phyloP scores from a whole-genome alignment of 192 early-diverging fungal species.

The Mortierella claussenii region DNA sequence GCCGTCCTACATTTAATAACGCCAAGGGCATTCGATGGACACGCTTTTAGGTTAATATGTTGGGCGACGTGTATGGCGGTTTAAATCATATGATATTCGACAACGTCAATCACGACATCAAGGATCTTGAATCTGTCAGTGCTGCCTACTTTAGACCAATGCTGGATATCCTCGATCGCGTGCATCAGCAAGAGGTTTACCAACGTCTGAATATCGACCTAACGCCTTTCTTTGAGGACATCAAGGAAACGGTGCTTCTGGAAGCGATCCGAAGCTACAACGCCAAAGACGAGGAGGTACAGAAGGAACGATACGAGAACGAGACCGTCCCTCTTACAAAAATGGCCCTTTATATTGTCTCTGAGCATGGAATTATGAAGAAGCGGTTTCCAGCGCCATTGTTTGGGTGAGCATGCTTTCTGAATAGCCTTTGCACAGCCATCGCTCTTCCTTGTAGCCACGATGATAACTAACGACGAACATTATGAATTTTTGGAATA shows the following conservation, averaged over 20 bases:
- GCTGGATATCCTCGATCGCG: slow-evolving; percentile 40
- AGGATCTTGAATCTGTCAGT: slow-evolving; percentile 30
- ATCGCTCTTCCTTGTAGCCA: not conserved
- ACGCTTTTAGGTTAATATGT: slow-evolving; percentile 53
- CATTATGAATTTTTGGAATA: not conserved
- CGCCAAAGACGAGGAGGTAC: slow-evolving; percentile 39
- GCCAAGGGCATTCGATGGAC: not conserved
- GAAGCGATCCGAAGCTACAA: slow-evolving; percentile 34
- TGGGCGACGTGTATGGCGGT: slow-evolving; percentile 57
- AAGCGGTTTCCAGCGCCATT: slow-evolving; percentile 44
- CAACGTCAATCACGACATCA: slow-evolving; percentile 53
- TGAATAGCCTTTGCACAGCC: no score
- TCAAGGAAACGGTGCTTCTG: slow-evolving; percentile 39
- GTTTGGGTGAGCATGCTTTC: slow-evolving; percentile 36
- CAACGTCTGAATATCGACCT: slow-evolving; percentile 41
- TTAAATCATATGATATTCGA: slow-evolving; percentile 57
- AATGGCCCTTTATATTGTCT: slow-evolving; percentile 46
- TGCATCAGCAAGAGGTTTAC: slow-evolving; percentile 49
- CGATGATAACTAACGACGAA: not conserved
- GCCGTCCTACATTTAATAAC: not conserved
- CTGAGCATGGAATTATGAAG: slow-evolving; percentile 41
- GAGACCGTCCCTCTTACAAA: slow-evolving; percentile 45
- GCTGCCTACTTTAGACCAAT: slow-evolving; percentile 36
- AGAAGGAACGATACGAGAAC: slow-evolving; percentile 44
- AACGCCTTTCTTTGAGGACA: slow-evolving; percentile 50